Conservation (phyloP, 148 eudicot genomes). For the Fagopyrum tataricum region DNA sequence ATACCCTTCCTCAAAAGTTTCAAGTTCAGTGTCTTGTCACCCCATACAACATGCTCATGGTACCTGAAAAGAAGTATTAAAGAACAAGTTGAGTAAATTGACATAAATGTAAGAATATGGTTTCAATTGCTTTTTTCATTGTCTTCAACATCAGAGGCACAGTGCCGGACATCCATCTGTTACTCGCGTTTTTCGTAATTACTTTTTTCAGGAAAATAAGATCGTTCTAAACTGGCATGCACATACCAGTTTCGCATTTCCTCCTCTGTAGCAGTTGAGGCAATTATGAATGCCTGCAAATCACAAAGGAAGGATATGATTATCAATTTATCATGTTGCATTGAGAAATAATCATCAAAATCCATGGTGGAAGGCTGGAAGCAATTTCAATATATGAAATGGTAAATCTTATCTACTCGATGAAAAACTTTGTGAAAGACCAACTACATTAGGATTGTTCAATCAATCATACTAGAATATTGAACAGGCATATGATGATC, state of each 20-base stretch:
- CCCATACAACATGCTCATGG: conserved; percentile 90
- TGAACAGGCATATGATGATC: background rate
- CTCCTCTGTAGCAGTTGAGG: conserved; percentile 90
- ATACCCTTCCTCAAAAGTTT: conserved; percentile 86
- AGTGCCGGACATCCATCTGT: background rate
- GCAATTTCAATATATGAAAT: background rate
- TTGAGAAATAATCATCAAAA: background rate
- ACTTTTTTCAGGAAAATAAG: background rate
- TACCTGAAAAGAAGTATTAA: conserved; percentile 38
- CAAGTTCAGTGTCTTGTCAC: conserved; percentile 61
- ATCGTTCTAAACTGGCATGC: background rate
- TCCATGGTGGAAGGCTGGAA: background rate
- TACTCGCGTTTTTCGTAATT: background rate
- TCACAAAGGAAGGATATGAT: conserved; percentile 1
- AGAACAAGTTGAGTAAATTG: background rate
- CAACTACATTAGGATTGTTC: background rate
- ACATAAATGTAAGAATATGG: background rate
- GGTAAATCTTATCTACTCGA: background rate
- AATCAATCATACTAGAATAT: background rate
- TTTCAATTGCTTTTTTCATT: background rate
- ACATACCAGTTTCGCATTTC: conserved; percentile 80
- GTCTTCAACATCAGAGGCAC: background rate
- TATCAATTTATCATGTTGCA: background rate
- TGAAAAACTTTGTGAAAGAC: background rate
- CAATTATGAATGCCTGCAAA: conserved; percentile 85